Conservation (phyloP, 345 rosid species). For the Brassica cretica region DNA sequence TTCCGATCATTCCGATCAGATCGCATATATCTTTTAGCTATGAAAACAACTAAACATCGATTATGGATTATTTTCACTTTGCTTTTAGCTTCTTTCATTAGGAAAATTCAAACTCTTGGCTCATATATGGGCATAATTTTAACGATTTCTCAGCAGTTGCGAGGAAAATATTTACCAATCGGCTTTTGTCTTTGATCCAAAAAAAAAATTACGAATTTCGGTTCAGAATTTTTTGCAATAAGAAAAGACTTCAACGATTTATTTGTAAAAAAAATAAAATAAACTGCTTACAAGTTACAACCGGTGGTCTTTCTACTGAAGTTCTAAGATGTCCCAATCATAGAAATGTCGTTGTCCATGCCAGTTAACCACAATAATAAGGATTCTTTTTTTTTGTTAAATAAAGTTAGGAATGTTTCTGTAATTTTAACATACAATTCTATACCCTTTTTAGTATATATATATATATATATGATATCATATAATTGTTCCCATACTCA, state of each 20-base stretch:
- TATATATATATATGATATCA: background rate
- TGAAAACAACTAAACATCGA: background rate
- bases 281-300: background rate
- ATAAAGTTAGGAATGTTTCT: background rate
- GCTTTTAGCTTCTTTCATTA: background rate
- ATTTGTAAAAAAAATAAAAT: constrained; percentile 1
- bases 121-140: background rate
- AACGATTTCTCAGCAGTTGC: no score
- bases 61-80: background rate
- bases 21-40: no score
- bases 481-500: constrained; percentile 18
- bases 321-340: constrained; percentile 21
- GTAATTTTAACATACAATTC: background rate
- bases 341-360: constrained; percentile 20
- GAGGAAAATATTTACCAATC: no score
- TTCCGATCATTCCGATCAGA: no score
- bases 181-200: no score
- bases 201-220: no score
- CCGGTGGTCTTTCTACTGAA: constrained; percentile 10
- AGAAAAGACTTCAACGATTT: background rate
- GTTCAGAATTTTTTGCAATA: no score
- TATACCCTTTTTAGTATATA: background rate
- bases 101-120: background rate
- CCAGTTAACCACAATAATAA: constrained; percentile 26
- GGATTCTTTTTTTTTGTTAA: background rate